Conservation (phyloP, 768 basidiomycete species). For the Lactarius sanguifluus region DNA sequence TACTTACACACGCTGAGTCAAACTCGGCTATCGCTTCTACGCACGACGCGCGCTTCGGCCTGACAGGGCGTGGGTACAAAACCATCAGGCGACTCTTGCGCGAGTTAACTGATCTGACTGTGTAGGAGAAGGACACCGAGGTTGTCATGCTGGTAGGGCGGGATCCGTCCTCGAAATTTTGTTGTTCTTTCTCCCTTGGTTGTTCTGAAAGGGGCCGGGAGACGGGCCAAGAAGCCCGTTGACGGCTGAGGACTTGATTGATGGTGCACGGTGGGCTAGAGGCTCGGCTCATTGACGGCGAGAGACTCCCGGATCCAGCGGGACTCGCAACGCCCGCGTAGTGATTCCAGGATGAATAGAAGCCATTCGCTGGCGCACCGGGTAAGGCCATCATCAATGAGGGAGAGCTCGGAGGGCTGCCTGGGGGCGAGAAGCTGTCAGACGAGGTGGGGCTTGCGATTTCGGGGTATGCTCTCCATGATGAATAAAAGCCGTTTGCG, state of each 20-base stretch:
- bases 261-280: constrained; percentile 1
- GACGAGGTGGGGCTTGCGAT: constrained; percentile 13
- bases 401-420: not conserved
- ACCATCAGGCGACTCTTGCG: constrained; percentile 20
- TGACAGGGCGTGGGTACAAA: constrained; percentile 16
- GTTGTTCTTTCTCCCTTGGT: not conserved
- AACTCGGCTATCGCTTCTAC: constrained; percentile 2
- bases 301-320: constrained; percentile 5
- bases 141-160: not conserved
- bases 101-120: constrained; percentile 16
- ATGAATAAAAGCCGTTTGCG: constrained; percentile 15
- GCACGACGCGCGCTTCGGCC: not conserved
- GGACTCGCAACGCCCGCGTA: not conserved
- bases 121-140: constrained; percentile 7
- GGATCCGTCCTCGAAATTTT: constrained; percentile 1
- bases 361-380: not conserved
- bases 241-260: not conserved
- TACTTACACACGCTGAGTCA: not conserved
- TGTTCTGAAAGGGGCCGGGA: not conserved
- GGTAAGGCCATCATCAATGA: not conserved
- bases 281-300: constrained; percentile 3
- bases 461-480: not conserved
- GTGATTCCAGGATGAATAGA: constrained; percentile 5
- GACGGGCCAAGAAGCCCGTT: constrained; percentile 9
- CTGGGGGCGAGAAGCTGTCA: constrained; percentile 3